These are phyloP conservation scores for Erysimum cheiranthoides DNA, from an alignment of 345 rosid genomes.

Conservation along the genomic window DNA sequence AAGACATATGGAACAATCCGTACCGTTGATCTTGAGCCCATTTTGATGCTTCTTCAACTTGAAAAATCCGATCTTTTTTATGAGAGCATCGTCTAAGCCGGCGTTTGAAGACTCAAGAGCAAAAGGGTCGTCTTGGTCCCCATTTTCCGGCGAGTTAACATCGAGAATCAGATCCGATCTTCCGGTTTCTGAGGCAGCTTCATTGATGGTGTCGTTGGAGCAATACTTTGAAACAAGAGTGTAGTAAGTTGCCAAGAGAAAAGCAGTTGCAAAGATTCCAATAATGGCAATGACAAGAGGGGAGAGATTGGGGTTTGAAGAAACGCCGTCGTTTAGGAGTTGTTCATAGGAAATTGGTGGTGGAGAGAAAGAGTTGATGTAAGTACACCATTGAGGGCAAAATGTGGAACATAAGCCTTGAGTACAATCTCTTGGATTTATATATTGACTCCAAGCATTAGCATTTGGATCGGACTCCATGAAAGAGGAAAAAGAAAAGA, in stretches of 20 bases:
- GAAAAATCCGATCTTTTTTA: conserved; percentile 67
- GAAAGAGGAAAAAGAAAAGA: not conserved
- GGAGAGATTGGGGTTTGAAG: conserved; percentile 64
- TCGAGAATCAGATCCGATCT: conserved; percentile 42
- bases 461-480: conserved; percentile 50
- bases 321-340: conserved; percentile 45
- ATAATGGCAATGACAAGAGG: conserved; percentile 86
- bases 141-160: conserved; percentile 51
- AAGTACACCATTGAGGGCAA: conserved; percentile 88
- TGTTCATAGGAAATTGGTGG: conserved; percentile 60
- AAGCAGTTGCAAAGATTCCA: conserved; percentile 74
- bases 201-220: conserved; percentile 35
- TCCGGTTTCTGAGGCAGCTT: conserved; percentile 43
- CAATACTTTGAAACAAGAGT: conserved; percentile 78
- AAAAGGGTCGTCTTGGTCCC: conserved; percentile 47
- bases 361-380: conserved; percentile 58
- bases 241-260: conserved; percentile 82
- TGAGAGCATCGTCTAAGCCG: conserved; percentile 81
- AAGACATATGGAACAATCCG: conserved; percentile 91
- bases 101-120: conserved; percentile 67
- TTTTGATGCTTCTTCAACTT: conserved; percentile 59
- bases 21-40: conserved; percentile 56
- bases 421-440: conserved; percentile 74
- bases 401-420: conserved; percentile 71
- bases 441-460: conserved; percentile 58